Percentiles rank a stretch among this genome's conserved stretches.
Conservation (phyloP, 139 green algal genomes). For the Trebouxia sp. region DNA sequence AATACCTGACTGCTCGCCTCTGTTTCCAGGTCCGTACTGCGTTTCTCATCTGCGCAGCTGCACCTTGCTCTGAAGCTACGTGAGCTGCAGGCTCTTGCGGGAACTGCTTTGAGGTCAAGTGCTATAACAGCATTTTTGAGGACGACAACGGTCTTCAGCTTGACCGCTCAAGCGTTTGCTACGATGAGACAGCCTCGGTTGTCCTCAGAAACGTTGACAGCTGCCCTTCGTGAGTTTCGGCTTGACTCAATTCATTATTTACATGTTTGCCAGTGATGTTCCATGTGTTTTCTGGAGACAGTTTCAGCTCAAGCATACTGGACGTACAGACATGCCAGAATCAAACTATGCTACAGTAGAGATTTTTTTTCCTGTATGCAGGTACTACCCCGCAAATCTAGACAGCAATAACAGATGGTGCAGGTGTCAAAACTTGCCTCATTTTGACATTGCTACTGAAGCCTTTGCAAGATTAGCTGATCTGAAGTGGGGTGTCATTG, state of each 20-base stretch:
- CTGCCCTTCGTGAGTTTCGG: slow-evolving; percentile 13
- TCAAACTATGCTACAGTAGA: too few species aligned
- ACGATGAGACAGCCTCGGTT: neutral
- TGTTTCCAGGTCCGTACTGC: slow-evolving; percentile 11
- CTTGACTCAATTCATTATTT: too few species aligned
- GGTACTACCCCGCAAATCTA: slow-evolving; percentile 5
- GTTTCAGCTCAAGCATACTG: neutral
- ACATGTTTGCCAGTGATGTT: too few species aligned
- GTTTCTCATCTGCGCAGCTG: too few species aligned
- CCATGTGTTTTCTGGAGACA: neutral
- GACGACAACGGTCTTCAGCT: slow-evolving; percentile 4
- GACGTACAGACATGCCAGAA: neutral
- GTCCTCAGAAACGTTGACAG: slow-evolving; percentile 1
- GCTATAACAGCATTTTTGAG: slow-evolving; percentile 10
- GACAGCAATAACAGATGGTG: slow-evolving; percentile 26
- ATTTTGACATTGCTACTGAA: slow-evolving; percentile 16
- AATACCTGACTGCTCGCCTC: neutral
- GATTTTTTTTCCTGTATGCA: too few species aligned
- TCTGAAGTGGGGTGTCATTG: slow-evolving; percentile 17
- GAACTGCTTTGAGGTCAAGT: slow-evolving; percentile 6
- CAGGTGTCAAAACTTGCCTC: slow-evolving; percentile 11
- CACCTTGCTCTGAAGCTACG: neutral
- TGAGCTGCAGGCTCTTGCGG: neutral
- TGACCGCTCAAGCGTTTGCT: neutral
- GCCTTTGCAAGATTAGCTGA: neutral